Base-by-base conservation (phyloP, 2,329 filamentous ascomycete species). In the Monosporascus sp. region DNA sequence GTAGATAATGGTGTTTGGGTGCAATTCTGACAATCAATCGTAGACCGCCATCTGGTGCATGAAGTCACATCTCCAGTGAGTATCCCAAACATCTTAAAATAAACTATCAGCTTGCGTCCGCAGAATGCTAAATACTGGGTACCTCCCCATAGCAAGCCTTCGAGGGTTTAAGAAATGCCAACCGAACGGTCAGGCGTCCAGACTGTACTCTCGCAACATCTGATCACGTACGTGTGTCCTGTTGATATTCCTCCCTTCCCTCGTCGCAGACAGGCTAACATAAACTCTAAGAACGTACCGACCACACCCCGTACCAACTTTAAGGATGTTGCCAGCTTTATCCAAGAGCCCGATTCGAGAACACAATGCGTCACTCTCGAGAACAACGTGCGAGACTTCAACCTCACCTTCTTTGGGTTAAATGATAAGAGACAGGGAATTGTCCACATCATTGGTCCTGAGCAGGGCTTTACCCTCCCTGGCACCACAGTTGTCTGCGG, bases 381-480 rank as follows among this genome's bases (percentile, higher is more conserved):
- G 77, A 87, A 97, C 65, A 99, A 99, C 66, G 93, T 99, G 66
- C 94, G 93, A 76, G 90, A 93, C 61, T 97, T 97, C 70, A 91
- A 90, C 67, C 81, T 99, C 67, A 97, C 92, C 71, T 97, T 97
- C 76, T 99, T 99, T 69, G 94, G 94, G 57, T 86, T 99, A 59
- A 90, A 88, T 63, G 93, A 97, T 75, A 95, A 94, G 81, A 87
- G 94, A 61, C 94, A 99, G 76, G 94, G 94, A 61, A 99, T 99
- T 65, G 94, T 97, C 54, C 94, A 99, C 76, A 90, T 99, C 66
- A 97, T 99, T 65, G 94, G 94, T 37, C 94, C 94, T 41, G 94
- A 99, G 79, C 94, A 99, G 74, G 94, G 94, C 62, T 99, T 99
- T 79, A 99, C 94, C 53, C 87, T 97, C 38, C 94, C 94, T 43